Evolutionary conservation across 2,329 filamentous ascomycete species (phyloP).

Genomic region (Apiospora rasikravindrae): DNA sequence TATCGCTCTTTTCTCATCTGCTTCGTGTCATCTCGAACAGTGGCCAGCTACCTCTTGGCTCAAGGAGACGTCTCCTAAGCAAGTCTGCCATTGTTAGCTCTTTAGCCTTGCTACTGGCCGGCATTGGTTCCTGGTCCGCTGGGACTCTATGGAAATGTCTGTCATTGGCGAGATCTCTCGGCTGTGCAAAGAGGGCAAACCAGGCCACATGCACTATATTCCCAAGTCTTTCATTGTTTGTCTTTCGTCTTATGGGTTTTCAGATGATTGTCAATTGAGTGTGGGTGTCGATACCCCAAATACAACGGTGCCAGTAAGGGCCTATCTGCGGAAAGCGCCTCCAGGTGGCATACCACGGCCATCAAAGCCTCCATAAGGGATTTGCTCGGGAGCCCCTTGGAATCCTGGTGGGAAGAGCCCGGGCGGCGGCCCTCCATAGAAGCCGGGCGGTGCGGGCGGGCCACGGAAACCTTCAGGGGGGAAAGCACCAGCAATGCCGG

Average conservation of each 20-base stretch:
- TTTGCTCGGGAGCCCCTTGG: conserved; percentile 57
- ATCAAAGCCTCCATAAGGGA: conserved; percentile 60
- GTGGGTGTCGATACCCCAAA: neutral
- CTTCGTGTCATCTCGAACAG: neutral
- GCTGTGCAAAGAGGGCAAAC: neutral
- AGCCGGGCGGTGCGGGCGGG: conserved; percentile 43
- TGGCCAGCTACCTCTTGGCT: neutral
- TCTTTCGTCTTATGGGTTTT: neutral
- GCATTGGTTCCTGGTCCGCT: neutral
- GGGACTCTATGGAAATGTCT: neutral
- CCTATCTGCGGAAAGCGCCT: conserved; percentile 44
- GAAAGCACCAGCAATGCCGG: conserved; percentile 52
- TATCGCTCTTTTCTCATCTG: neutral
- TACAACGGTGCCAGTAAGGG: neutral
- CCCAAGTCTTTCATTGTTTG: neutral
- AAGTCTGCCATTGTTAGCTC: neutral
- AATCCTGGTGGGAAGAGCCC: conserved; percentile 65
- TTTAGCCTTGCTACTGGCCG: neutral
- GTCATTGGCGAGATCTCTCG: neutral
- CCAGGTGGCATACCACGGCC: conserved; percentile 58
- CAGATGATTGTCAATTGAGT: neutral
- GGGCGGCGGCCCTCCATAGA: conserved; percentile 46
- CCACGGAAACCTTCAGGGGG: conserved; percentile 56
- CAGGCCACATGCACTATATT: neutral
- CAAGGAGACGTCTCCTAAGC: neutral